Evolutionary conservation across 2,329 filamentous ascomycete species (phyloP), one percentile per base, ranked within the genome.

Genomic region (Neonectria neomacrospora): DNA sequence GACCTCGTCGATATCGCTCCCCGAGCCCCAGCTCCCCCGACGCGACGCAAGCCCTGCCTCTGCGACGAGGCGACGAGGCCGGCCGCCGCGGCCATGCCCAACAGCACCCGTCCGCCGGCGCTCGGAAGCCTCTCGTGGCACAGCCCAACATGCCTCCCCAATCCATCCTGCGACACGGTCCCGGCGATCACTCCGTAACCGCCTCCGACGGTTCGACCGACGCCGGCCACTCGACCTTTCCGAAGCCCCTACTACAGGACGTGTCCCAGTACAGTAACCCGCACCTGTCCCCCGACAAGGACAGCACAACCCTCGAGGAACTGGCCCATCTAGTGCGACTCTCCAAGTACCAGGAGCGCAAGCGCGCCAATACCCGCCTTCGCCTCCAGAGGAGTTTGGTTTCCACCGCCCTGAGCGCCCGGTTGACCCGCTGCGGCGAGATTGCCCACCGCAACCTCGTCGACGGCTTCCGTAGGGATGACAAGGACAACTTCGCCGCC

Each of bases 281-380:
- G 14, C 83, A 86, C 68, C 77, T 90, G 58, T 82, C 85, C 52
- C 83, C 85, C 39, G 87, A 90, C 65, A 83, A 83, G 54, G 87
- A 90, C 48, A 86, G 87, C 62, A 92, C 90, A 48, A 91, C 89
- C 14, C 82, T 95, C 65, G 88, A 92, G 73, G 91, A 94, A 78
- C 86, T 95, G 69, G 91, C 91, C 54, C 91, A 94, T 77, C 80
- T 94, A 71, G 90, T 93, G 68, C 88, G 91, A 65, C 82, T 94
- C 66, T 91, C 91, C 75, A 91, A 90, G 73, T 93, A 94, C 76
- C 92, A 95, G 79, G 90, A 93, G 83, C 90, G 91, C 82, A 91
- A 92, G 83, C 88, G 91, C 79, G 84, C 86, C 68, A 90, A 90
- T 74, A 91, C 90, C 48, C 86, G 92, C 69, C 83, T 91, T 68